Percentiles rank a stretch among this genome's conserved stretches.
Conservation (phyloP, 164 flowering plant species). For the Berberis thunbergii region DNA sequence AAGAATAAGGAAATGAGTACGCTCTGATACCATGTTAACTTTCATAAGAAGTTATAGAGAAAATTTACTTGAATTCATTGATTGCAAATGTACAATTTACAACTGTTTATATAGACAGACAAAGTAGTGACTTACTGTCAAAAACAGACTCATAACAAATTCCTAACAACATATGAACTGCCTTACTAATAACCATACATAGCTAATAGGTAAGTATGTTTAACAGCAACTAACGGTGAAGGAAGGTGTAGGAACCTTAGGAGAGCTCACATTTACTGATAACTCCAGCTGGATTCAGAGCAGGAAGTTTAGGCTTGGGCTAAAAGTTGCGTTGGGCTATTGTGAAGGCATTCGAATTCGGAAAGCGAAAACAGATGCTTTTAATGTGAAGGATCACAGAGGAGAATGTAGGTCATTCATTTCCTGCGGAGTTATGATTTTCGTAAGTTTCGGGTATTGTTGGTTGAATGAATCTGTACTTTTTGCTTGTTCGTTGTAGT, state of each 20-base stretch:
- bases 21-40: too few species aligned
- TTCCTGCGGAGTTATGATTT: not conserved
- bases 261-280: conserved; percentile 92
- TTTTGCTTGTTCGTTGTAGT: conserved; percentile 38
- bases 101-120: too few species aligned
- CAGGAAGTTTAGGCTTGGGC: conserved; percentile 88
- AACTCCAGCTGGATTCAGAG: conserved; percentile 98
- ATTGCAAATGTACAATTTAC: too few species aligned
- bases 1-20: too few species aligned
- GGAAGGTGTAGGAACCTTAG: conserved; percentile 89
- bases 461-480: conserved; percentile 1
- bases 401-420: conserved; percentile 70
- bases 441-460: not conserved
- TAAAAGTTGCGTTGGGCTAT: conserved; percentile 69
- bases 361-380: conserved; percentile 93
- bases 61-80: too few species aligned
- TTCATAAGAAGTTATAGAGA: too few species aligned
- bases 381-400: conserved; percentile 92
- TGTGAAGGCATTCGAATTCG: conserved; percentile 78
- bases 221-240: conserved; percentile 49
- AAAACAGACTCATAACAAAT: too few species aligned
- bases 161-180: too few species aligned
- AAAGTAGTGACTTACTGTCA: too few species aligned
- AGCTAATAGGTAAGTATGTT: too few species aligned
- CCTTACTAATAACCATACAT: too few species aligned